Evolutionary conservation across 331 rosid genomes (phyloP).

Genomic region (Pyracantha coccinea): DNA sequence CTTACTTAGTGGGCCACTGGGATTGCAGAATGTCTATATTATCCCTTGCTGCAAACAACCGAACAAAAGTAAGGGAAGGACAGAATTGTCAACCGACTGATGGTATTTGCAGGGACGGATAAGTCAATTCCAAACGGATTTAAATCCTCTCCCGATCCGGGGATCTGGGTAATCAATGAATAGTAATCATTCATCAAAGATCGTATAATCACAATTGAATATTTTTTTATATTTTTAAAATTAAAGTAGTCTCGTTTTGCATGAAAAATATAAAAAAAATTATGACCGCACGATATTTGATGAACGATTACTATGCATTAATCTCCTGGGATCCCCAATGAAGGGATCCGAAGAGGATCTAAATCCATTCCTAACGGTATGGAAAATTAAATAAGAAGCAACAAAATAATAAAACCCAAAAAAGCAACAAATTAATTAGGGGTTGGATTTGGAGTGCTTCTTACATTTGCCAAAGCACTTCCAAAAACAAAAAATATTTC

Average conservation of each 20-base stretch:
- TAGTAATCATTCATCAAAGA: no score
- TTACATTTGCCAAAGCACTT: neutral
- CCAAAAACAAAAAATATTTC: neutral
- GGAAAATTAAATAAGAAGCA: neutral
- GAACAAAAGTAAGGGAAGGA: no score
- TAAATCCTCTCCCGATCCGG: no score
- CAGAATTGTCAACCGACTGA: no score
- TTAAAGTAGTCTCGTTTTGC: rapidly evolving
- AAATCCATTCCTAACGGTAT: constrained; percentile 42
- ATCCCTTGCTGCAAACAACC: neutral
- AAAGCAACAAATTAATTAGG: neutral
- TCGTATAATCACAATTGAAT: no score
- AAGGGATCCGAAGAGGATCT: no score
- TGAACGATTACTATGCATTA: no score
- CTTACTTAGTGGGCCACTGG: constrained; percentile 19
- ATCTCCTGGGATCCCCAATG: no score
- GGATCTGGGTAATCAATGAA: rapidly evolving
- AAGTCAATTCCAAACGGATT: constrained; percentile 43
- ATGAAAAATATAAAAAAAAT: no score
- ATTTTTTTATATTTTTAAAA: no score
- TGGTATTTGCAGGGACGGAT: constrained; percentile 33
- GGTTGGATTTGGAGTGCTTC: neutral
- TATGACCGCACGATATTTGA: no score
- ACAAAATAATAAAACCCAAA: neutral
- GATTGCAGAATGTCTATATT: neutral